phyloP scores from a whole-genome alignment of 306 rosid genomes.

The Lathyrus aphaca region DNA sequence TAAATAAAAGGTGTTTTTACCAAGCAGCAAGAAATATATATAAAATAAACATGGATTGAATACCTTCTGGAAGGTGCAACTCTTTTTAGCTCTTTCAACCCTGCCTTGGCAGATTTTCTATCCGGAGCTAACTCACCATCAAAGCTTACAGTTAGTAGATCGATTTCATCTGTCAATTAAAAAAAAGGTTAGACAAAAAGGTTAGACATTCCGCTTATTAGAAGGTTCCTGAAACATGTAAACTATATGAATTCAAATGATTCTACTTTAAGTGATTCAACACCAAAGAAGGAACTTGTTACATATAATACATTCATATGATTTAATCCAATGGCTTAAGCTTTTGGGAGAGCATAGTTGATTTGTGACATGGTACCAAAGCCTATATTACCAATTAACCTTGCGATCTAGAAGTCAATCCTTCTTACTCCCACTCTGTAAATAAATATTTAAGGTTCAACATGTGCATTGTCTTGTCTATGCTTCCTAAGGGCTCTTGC shows the following conservation, averaged over 20 bases:
- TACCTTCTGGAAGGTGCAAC: conserved; percentile 89
- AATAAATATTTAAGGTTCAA: conserved; percentile 1
- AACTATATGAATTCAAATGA: conserved; percentile 32
- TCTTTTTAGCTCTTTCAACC: conserved; percentile 68
- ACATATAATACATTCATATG: not conserved
- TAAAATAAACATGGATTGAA: conserved; percentile 17
- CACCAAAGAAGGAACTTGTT: conserved; percentile 36
- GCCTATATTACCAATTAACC: conserved; percentile 9
- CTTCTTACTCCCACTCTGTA: conserved; percentile 20
- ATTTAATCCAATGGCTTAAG: conserved; percentile 2
- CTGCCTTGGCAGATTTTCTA: conserved; percentile 84
- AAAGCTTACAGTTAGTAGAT: conserved; percentile 92
- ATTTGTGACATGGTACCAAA: not conserved
- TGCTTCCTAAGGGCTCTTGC: conserved; percentile 15
- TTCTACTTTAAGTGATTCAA: conserved; percentile 33
- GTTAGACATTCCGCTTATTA: conserved; percentile 38
- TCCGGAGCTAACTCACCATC: conserved; percentile 87
- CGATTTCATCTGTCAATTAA: conserved; percentile 74
- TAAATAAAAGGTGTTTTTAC: not conserved
- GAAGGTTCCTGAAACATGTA: conserved; percentile 31
- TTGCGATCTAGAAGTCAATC: not conserved
- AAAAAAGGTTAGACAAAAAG: conserved; percentile 27
- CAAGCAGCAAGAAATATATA: not conserved
- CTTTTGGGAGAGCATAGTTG: not conserved
- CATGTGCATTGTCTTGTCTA: not conserved